Percentiles rank a stretch among this genome's conserved stretches.
phyloP scores from a whole-genome alignment of 2,329 filamentous ascomycete species.

The Hirsutella minnesotensis region DNA sequence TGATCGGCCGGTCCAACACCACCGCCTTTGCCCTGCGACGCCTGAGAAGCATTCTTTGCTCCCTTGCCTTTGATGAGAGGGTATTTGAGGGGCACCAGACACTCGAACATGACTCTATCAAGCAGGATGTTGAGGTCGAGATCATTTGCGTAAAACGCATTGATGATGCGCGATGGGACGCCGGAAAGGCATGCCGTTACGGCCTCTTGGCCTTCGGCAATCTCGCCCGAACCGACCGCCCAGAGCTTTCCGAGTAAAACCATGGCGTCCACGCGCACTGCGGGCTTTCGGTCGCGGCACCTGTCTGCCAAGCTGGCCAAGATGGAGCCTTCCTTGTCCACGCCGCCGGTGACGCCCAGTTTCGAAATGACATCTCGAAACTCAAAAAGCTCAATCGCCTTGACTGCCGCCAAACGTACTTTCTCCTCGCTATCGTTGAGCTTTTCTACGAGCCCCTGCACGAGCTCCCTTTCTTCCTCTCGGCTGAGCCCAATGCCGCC shows the following conservation, averaged over 20 bases:
- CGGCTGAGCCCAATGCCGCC: constrained; percentile 79
- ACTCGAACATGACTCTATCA: constrained; percentile 77
- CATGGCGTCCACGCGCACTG: constrained; percentile 79
- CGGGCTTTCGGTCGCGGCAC: constrained; percentile 72
- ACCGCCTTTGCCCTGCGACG: constrained; percentile 30
- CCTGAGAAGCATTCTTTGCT: constrained; percentile 49
- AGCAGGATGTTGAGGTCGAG: constrained; percentile 73
- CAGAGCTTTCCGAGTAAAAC: constrained; percentile 74
- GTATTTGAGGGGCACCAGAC: constrained; percentile 78
- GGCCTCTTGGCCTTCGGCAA: constrained; percentile 68
- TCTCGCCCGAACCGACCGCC: constrained; percentile 84
- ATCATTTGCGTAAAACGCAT: constrained; percentile 84
- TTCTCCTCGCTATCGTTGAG: constrained; percentile 83
- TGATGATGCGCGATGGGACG: constrained; percentile 76
- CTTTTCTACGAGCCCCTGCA: constrained; percentile 66
- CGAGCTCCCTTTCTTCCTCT: constrained; percentile 66
- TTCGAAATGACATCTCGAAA: constrained; percentile 75
- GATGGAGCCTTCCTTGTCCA: constrained; percentile 65
- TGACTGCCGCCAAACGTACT: constrained; percentile 80
- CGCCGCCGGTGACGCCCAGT: constrained; percentile 63
- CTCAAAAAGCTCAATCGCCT: constrained; percentile 68
- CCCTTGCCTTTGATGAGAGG: constrained; percentile 52
- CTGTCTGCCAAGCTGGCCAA: constrained; percentile 75
- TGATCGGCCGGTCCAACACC: constrained; percentile 44
- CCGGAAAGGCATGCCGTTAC: constrained; percentile 65